Conservation (phyloP, 2,329 filamentous ascomycete genomes). For the Colletotrichum scovillei region DNA sequence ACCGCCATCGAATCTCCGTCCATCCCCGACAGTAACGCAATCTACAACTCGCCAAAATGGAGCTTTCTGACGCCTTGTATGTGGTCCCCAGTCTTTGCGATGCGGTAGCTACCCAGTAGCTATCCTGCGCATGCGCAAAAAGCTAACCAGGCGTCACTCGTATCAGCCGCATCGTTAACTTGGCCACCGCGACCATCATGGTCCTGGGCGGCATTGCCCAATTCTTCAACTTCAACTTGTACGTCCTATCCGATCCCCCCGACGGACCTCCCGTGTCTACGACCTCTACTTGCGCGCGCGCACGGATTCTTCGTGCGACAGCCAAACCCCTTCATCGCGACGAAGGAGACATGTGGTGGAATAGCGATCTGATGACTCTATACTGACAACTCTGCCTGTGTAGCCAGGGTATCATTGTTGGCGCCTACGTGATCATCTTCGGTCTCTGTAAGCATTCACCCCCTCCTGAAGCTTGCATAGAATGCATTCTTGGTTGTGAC, state of each 20-base stretch:
- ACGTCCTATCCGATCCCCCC: constrained; percentile 49
- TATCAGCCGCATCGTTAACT: constrained; percentile 90
- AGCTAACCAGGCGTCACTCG: constrained; percentile 47
- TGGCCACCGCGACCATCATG: constrained; percentile 88
- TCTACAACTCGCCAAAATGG: constrained; percentile 68
- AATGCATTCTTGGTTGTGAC: neutral
- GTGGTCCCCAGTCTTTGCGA: constrained; percentile 47
- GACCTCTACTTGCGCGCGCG: constrained; percentile 4
- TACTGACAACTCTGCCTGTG: constrained; percentile 28
- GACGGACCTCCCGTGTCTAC: constrained; percentile 16
- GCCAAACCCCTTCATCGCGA: neutral
- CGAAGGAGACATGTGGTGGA: neutral
- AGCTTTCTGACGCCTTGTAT: constrained; percentile 93
- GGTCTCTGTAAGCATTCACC: constrained; percentile 74
- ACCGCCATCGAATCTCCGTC: neutral
- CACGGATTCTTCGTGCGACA: constrained; percentile 22
- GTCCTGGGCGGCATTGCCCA: constrained; percentile 83
- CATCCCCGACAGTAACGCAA: neutral
- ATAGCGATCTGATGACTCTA: neutral
- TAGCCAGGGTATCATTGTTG: constrained; percentile 81
- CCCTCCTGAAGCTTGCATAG: neutral
- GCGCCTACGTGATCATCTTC: constrained; percentile 90
- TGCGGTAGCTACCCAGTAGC: constrained; percentile 6
- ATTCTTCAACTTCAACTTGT: constrained; percentile 73
- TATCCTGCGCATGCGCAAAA: constrained; percentile 13